A percentile compares a stretch with the other conserved stretches of the same genome.
Evolutionary conservation across 176 grass and related monocot species (phyloP).

Genomic region (Rhipidocladum racemiflorum): DNA sequence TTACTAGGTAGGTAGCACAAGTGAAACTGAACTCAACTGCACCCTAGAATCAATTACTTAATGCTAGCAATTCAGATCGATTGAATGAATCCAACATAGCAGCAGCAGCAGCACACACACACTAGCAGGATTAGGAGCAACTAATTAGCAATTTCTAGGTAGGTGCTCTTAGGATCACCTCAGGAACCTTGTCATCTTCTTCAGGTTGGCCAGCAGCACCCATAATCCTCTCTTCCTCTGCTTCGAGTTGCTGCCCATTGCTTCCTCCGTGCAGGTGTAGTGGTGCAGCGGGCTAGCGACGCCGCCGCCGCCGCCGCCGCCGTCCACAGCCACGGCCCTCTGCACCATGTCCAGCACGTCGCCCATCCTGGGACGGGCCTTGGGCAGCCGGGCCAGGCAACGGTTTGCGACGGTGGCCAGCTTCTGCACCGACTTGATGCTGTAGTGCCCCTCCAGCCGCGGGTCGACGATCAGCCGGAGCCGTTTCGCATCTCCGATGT

Average conservation of each 20-base stretch:
- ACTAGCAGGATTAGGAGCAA: background rate
- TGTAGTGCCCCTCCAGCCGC: slow-evolving; percentile 36
- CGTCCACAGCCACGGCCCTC: slow-evolving; percentile 30
- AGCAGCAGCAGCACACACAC: too few species aligned
- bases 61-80: too few species aligned
- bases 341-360: slow-evolving; percentile 50
- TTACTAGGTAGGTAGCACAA: too few species aligned
- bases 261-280: background rate
- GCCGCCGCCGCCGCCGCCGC: background rate
- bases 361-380: slow-evolving; percentile 59
- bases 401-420: slow-evolving; percentile 54
- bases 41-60: too few species aligned
- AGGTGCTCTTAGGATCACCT: background rate
- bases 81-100: too few species aligned
- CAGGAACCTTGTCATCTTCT: background rate
- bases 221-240: background rate
- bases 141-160: background rate
- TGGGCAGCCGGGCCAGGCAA: slow-evolving; percentile 38
- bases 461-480: slow-evolving; percentile 50
- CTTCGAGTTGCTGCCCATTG: background rate
- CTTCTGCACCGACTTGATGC: slow-evolving; percentile 27
- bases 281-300: slow-evolving; percentile 16
- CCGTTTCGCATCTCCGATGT: slow-evolving; percentile 37
- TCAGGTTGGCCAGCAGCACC: background rate
- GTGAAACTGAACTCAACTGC: too few species aligned